Base-by-base conservation (phyloP, 768 basidiomycete species). In the Atractiella rhizophila region DNA sequence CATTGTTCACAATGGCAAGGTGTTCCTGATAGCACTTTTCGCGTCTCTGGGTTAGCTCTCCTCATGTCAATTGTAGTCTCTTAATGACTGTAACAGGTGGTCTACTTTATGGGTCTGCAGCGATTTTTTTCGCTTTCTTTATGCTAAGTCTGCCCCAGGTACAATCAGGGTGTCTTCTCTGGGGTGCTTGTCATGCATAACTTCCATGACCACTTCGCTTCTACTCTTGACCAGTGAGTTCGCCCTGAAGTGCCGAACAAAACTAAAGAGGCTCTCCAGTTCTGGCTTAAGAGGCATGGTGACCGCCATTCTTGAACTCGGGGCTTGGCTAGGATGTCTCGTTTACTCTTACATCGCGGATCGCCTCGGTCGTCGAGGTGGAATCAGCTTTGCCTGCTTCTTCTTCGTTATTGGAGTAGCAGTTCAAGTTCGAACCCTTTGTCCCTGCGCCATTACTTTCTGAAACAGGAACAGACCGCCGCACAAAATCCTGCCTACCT, bases 111-210 rank as follows among this genome's bases (percentile, higher is more conserved):
- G 36, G 15, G 29, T 42, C 29, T 37, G 24, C 39, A 20, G 29
- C 30, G 24, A 45, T 37, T 32, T 42, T 33, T 30, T 38, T 20
- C 16, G 33, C 28, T 18, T 21, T 37, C 26, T 19, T n/a, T 15
- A 16, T 25, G 20, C 16, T 20, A 33, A 35, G 23, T 18, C 24
- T 44, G 19, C 21, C 29, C 44, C 73, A 71, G 71, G 10, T 74
- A 74, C 57, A 74, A 72, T 49, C 74, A 74, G 67, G 75, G 74
- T 52, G 76, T 78, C 13, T 77, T 78, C 57, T 76, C 74, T 25
- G 69, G 73, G 45, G 74, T 77, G 23, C 67, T 78, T 34, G 63
- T 56, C 60, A 72, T 74, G 53, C 29, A 63, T 51, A 25, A 50
- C 23, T 50, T 45, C 29, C 33, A 32, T n/a, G 30, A 45, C 32